Base-by-base conservation (phyloP, 2,329 filamentous ascomycete species). In the Aspergillus novoparasiticus region DNA sequence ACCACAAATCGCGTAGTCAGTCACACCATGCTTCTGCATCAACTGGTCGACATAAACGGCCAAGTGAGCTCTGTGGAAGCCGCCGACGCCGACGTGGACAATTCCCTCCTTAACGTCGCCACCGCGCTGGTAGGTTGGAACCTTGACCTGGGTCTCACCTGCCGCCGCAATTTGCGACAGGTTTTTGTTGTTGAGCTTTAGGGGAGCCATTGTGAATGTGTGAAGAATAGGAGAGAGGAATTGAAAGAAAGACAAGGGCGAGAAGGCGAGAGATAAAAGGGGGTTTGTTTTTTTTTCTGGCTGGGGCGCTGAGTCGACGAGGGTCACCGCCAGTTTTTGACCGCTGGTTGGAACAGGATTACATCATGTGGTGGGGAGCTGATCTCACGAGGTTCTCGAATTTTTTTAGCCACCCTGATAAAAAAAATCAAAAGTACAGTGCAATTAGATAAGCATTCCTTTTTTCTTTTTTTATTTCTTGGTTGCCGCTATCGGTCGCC, bases 31-130 rank as follows among this genome's bases (percentile, higher is more conserved):
- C 62, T 84, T 77, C 72, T 81, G 74, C 70, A 85, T 80, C 73
- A 85, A 72, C 54, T 78, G 71, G 74, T 85, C 76, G 60, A 85
- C 69, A 69, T 85, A 85, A 67, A 85, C 82, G 23, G 83, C 83
- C 72, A 85, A 69, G 62, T 85, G 83, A 26, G 83, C 82, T 67
- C 83, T 76, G 78, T 85, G 83, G 76, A 85, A 85, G 71, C 83
- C 83, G 65, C 83, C 83, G 14, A 85, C 83, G 57, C 83, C 83
- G 61, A 85, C 75, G 73, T 85, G 83, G 53, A 85, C 83, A 58
- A 85, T 84, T 43, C 83, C 83, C 71, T 85, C 82, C 76, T 84
- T 85, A 66, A 84, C 76, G 45, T 73, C 76, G 65, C 68, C 68
- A 65, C 69, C 71, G 57, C 83, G 82, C 57, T 75, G 72, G 71